Evolutionary conservation across 1,139 yeast species (phyloP).

Genomic region (Hansenula sp.): DNA sequence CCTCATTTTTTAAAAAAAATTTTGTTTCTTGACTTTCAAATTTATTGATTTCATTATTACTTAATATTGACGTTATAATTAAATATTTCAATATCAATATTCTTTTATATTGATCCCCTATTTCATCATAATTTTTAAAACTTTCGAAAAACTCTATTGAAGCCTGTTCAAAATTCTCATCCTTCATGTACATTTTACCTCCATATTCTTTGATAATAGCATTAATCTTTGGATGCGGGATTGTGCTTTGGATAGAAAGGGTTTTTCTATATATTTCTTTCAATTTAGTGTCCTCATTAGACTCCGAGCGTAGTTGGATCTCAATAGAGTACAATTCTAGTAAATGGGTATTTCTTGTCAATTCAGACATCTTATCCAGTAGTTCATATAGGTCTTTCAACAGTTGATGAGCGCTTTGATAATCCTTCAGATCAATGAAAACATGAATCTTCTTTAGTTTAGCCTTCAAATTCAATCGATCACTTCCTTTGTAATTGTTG

Average conservation of each 20-base stretch:
- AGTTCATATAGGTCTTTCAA: constrained; percentile 38
- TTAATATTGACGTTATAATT: constrained; percentile 58
- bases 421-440: constrained; percentile 37
- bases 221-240: constrained; percentile 70
- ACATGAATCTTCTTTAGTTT: constrained; percentile 49
- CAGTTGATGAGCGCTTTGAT: constrained; percentile 35
- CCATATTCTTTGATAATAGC: constrained; percentile 76
- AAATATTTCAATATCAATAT: constrained; percentile 55
- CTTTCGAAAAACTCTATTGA: constrained; percentile 66
- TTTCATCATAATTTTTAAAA: constrained; percentile 76
- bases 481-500: constrained; percentile 32
- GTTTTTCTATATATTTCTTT: constrained; percentile 48
- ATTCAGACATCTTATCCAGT: constrained; percentile 38
- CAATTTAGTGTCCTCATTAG: constrained; percentile 37
- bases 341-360: constrained; percentile 41
- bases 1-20: constrained; percentile 36
- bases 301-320: constrained; percentile 45
- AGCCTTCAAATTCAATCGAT: constrained; percentile 54
- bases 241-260: constrained; percentile 49
- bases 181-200: constrained; percentile 62
- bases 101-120: constrained; percentile 56
- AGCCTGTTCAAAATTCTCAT: constrained; percentile 58
- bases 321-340: constrained; percentile 67
- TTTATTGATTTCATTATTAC: constrained; percentile 43
- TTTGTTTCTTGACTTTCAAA: constrained; percentile 42